Percentiles rank a stretch among this genome's conserved stretches.
phyloP scores from a whole-genome alignment of 352 stramenopile species.

The Peronospora farinosa region DNA sequence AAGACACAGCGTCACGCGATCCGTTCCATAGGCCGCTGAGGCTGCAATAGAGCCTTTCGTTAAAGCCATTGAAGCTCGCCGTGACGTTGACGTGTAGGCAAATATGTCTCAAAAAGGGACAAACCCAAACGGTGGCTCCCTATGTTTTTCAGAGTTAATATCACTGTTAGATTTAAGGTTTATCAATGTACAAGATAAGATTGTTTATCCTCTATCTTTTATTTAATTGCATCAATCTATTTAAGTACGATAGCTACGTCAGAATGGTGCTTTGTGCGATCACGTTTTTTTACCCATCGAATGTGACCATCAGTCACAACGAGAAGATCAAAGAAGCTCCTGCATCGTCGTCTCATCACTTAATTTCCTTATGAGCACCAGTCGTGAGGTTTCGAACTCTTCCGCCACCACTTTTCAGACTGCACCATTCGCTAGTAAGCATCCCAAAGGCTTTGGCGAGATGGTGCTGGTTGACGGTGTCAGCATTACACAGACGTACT shows the following conservation, averaged over 20 bases:
- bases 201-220: not conserved
- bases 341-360: slow-evolving; percentile 2
- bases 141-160: not conserved
- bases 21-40: not conserved
- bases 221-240: not conserved
- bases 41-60: too few relatives aligned
- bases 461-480: slow-evolving; percentile 72
- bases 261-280: slow-evolving; percentile 27
- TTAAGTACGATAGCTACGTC: not conserved
- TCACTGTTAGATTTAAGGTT: not conserved
- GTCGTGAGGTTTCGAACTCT: slow-evolving; percentile 21
- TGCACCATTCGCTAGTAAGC: slow-evolving; percentile 69
- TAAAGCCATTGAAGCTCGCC: slow-evolving; percentile 6
- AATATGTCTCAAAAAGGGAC: slow-evolving; percentile 9
- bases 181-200: not conserved
- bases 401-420: slow-evolving; percentile 37
- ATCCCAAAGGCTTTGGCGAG: slow-evolving; percentile 75
- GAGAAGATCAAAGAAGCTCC: slow-evolving; percentile 17
- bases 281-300: slow-evolving; percentile 19
- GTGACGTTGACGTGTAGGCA: not conserved
- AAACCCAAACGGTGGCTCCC: not conserved
- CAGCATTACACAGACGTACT: slow-evolving; percentile 52
- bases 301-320: slow-evolving; percentile 10
- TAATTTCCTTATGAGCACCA: slow-evolving; percentile 16
- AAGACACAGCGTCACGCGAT: slow-evolving; percentile 5